Evolutionary conservation across 345 rosid species (phyloP).

Genomic region (Geranium rotundifolium): DNA sequence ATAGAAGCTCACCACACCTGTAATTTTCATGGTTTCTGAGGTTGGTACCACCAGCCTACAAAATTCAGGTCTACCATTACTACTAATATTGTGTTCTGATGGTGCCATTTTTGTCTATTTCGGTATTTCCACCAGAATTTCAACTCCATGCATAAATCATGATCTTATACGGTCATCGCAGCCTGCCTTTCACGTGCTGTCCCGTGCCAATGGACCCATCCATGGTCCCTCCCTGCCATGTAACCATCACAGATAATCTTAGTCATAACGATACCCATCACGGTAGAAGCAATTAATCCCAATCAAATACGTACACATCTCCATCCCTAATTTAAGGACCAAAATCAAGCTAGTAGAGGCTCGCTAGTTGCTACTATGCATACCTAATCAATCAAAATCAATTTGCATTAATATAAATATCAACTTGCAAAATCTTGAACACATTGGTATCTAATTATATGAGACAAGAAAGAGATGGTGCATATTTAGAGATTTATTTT

Average conservation of each 20-base stretch:
- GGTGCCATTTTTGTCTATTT: too few relatives aligned
- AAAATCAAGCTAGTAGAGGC: not conserved
- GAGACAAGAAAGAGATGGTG: too few relatives aligned
- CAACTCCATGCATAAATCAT: not conserved
- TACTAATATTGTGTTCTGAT: too few relatives aligned
- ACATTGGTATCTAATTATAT: not conserved
- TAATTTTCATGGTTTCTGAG: too few relatives aligned
- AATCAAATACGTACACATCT: too few relatives aligned
- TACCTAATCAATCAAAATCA: too few relatives aligned
- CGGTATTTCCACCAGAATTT: not conserved
- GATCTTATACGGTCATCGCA: not conserved
- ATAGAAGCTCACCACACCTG: not conserved
- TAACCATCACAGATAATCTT: not conserved
- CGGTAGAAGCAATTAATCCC: too few relatives aligned
- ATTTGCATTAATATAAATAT: not conserved
- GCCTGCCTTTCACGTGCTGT: not conserved
- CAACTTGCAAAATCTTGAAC: not conserved
- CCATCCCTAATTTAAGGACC: too few relatives aligned
- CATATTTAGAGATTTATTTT: not conserved
- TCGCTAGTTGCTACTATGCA: not conserved
- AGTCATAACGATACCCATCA: not conserved
- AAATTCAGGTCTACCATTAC: not conserved
- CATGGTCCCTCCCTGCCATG: not conserved
- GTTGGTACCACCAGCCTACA: not conserved
- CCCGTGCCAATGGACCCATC: not conserved